These are phyloP conservation scores for Stephanodiscus minutulus DNA, from an alignment of 108 stramenopile species.

Conservation along the genomic window DNA sequence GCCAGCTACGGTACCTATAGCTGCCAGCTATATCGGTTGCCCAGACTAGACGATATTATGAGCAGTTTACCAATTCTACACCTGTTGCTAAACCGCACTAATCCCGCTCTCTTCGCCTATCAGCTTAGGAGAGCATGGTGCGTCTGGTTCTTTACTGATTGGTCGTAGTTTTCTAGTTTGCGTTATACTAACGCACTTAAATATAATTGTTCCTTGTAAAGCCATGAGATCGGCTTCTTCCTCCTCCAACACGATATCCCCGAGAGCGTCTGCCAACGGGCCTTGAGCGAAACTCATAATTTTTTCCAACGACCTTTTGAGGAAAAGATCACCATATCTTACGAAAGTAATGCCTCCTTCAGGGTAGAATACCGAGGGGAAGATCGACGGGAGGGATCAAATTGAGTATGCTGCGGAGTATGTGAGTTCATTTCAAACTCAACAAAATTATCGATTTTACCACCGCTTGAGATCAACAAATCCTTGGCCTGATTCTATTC, in stretches of 20 bases:
- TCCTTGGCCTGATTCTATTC: conserved; percentile 60
- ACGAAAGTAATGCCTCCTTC: conserved; percentile 57
- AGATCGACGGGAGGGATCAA: conserved; percentile 68
- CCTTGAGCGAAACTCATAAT: conserved; percentile 45
- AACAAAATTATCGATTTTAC: conserved; percentile 26
- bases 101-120: conserved; percentile 53
- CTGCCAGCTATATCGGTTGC: too few relatives aligned
- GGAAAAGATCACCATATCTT: conserved; percentile 62
- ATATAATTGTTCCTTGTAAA: conserved; percentile 6
- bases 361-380: conserved; percentile 77
- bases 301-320: conserved; percentile 61
- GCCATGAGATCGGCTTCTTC: conserved; percentile 69
- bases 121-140: conserved; percentile 59
- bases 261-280: conserved; percentile 24
- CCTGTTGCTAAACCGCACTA: conserved; percentile 16
- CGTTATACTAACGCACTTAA: not conserved
- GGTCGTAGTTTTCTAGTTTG: not conserved
- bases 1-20: too few relatives aligned
- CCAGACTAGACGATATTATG: too few relatives aligned
- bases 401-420: conserved; percentile 71
- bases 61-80: conserved; percentile 23
- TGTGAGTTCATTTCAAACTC: not conserved
- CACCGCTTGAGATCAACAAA: conserved; percentile 55
- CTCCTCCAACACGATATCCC: conserved; percentile 57
- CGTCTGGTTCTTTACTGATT: not conserved